Evolutionary conservation across 2,329 filamentous ascomycete species (phyloP).

Genomic region (Bretziella fagacearum): DNA sequence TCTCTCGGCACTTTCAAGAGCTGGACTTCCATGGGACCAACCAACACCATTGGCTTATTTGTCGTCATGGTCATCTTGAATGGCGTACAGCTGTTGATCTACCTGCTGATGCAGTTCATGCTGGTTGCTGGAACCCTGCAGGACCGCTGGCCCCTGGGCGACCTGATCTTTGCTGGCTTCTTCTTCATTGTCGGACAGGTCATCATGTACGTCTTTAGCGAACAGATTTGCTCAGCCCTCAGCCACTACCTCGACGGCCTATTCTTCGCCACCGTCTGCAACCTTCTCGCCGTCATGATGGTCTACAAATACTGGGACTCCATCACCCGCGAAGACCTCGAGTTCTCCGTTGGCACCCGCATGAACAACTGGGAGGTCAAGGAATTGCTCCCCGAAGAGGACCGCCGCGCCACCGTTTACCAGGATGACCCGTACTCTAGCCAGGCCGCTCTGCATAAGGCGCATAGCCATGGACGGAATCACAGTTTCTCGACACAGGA

Average conservation of each 20-base stretch:
- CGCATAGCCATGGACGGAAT: background rate
- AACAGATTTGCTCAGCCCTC: slow-evolving; percentile 64
- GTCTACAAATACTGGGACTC: slow-evolving; percentile 99
- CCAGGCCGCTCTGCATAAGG: slow-evolving; percentile 1
- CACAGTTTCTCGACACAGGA: background rate
- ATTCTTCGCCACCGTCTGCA: slow-evolving; percentile 88
- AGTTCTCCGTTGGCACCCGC: slow-evolving; percentile 90
- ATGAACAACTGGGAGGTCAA: slow-evolving; percentile 98
- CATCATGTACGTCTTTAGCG: slow-evolving; percentile 76
- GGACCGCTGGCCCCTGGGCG: slow-evolving; percentile 86
- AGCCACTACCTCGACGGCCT: slow-evolving; percentile 89
- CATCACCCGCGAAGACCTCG: slow-evolving; percentile 93
- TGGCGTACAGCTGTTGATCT: slow-evolving; percentile 69
- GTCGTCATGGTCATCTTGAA: slow-evolving; percentile 85
- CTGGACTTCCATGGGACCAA: slow-evolving; percentile 71
- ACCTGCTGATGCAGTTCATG: slow-evolving; percentile 72
- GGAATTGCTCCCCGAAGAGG: slow-evolving; percentile 68
- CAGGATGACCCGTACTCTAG: slow-evolving; percentile 42
- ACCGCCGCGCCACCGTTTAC: slow-evolving; percentile 57
- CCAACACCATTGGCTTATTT: slow-evolving; percentile 77
- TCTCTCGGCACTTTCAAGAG: slow-evolving; percentile 83
- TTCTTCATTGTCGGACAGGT: slow-evolving; percentile 90
- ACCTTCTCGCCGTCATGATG: slow-evolving; percentile 96
- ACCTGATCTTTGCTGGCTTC: slow-evolving; percentile 77
- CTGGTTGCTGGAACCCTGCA: slow-evolving; percentile 80